A percentile compares a stretch with the other conserved stretches of the same genome.
Conservation (phyloP, 2,329 filamentous ascomycete species). For the Colletotrichum agaves region DNA sequence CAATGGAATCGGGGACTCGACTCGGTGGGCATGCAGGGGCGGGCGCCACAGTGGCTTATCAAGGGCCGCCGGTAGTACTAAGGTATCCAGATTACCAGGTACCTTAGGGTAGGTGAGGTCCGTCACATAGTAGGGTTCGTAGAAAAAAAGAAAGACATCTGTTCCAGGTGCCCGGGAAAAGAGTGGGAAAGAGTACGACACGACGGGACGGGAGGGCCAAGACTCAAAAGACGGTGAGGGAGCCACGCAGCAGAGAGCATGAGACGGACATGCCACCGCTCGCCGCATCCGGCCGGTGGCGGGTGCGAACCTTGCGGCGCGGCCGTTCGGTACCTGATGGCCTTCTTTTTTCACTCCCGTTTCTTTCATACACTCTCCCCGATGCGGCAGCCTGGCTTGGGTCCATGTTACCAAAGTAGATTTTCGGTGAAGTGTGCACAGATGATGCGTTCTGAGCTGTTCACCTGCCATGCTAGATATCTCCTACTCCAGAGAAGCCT, state of each 20-base stretch:
- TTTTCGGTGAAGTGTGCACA: no score
- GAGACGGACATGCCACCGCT: slow-evolving; percentile 24
- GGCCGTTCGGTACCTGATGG: slow-evolving; percentile 5
- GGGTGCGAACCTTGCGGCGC: slow-evolving; percentile 13
- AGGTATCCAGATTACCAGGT: no score
- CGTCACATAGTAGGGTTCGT: slow-evolving; percentile 1
- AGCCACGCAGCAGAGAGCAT: slow-evolving; percentile 20
- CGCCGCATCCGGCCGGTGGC: slow-evolving; percentile 26
- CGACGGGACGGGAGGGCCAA: no score
- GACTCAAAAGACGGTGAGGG: slow-evolving; percentile 34
- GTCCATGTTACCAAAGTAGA: no score
- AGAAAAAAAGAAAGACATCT: not conserved
- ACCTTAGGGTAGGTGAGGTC: not conserved
- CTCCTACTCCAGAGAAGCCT: no score
- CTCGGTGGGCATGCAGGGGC: not conserved
- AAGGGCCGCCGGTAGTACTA: not conserved
- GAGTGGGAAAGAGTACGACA: not conserved
- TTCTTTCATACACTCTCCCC: no score
- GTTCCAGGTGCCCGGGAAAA: slow-evolving; percentile 28
- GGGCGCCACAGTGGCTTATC: not conserved
- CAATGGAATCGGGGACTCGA: not conserved
- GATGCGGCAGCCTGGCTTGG: not conserved
- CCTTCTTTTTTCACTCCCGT: not conserved
- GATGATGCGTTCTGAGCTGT: no score
- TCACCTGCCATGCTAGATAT: no score